Evolutionary conservation across 2,329 filamentous ascomycete genomes (phyloP), one percentile per base, ranked within the genome.

Genomic region (Dothistroma pini): DNA sequence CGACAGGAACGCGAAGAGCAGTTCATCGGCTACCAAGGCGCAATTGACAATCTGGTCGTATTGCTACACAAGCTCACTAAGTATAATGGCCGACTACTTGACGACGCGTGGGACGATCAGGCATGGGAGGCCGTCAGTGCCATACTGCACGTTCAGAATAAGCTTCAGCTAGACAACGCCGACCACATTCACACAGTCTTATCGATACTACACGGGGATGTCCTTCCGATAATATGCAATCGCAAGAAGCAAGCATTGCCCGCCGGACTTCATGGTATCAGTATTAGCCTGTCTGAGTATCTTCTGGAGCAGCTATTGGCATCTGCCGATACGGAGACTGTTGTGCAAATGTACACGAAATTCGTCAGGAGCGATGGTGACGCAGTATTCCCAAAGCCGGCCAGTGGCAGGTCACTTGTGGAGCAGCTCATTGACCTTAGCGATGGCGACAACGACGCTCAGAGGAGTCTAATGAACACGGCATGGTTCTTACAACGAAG

Each of bases 401-500:
- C 56, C 29, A 47, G 56, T 19, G 50, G 62, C 21, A 25, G 32
- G 2, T 11, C 50, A 11, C n/a, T 57, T 25, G 47, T 50, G 14
- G 34, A 48, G 6, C 48, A 60, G 32, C 47, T 70, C 34, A 52
- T 59, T 7, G 55, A 53, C 51, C 35, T 68, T 14, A 63, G 66
- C 50, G n/a, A 66, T 12, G 52, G 50, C 34, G 63, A 70, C 48
- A 25, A 38, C 6, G 47, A 51, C 1, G 57, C 60, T 4, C 44
- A 66, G 19, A 53, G 78, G 1, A 81, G 84, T 9, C 78, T 86
- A 0, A 78, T 89, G 16, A 76, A 81, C 1, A 79, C 81, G 56
- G 82, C 86, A 58, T 96, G 90, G 88, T 87, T 86, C 55, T 86
- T 96, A 68, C 79, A 80, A 49, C 78, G 88, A 1, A 78, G 90